Evolutionary conservation across 495 filamentous ascomycete species (phyloP), one percentile per base, ranked within the genome.

Genomic region (Xylaria telfairii): DNA sequence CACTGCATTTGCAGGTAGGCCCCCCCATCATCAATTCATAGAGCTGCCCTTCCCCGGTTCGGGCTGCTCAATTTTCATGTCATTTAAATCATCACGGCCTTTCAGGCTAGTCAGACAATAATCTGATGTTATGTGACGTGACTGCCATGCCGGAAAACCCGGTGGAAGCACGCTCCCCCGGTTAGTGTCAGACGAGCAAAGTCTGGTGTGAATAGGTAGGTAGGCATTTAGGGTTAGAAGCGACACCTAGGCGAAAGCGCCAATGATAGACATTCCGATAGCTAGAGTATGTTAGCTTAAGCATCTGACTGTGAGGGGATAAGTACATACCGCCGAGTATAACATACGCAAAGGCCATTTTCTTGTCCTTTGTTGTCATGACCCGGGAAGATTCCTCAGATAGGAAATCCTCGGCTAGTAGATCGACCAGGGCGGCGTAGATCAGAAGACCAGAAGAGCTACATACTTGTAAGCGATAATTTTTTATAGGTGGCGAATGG

Each of bases 221-320:
- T 37, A 37, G 1, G 15, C 8, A 32, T 37, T 30, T 39, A 41
- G 17, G 21, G 4, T n/a, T 26, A 8, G 21, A 54, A 19, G 30
- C 4, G 26, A 15, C n/a, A 60, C 65, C 78, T 81, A 84, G 30
- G 83, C 83, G 72, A 82, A 81, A 70, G 84, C 85, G 77, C 82
- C 89, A 83, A 88, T 85, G 83, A 89, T 88, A 81, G 90, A 88
- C 90, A 92, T 92, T 84, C 77, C 78, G 47, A 67, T 66, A 56
- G 77, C 79, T 78, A 49, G 60, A 47, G 34, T 15, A 9, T 32
- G 68, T 82, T 63, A 82, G 76, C 56, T 3, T 57, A n/a, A 19
- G 9, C 7, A 3, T 65, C 0, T 30, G 21, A 4, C 34, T 1
- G 26, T 0, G 28, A 46, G 15, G 19, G 12, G 7, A 39, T 51